A percentile compares a stretch with the other conserved stretches of the same genome.
Conservation (phyloP, 2,329 filamentous ascomycete genomes). For the Pseudogymnoascus destructans region DNA sequence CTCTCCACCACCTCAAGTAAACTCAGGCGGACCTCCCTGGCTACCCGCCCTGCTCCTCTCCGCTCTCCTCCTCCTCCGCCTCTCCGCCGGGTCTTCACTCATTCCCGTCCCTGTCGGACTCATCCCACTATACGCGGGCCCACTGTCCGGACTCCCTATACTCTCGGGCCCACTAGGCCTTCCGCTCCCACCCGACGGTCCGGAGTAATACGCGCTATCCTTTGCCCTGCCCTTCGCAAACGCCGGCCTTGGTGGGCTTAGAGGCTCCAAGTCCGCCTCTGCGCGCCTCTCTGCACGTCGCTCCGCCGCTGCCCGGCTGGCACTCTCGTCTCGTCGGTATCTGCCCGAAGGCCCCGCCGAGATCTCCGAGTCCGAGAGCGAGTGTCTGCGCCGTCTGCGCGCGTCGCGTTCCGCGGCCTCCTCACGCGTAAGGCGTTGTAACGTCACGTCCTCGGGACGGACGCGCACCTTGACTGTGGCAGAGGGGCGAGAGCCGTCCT, state of each 20-base stretch:
- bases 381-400: constrained; percentile 29
- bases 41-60: constrained; percentile 31
- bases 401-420: constrained; percentile 34
- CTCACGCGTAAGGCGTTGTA: constrained; percentile 47
- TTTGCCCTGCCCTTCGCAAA: constrained; percentile 42
- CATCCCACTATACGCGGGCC: constrained; percentile 26
- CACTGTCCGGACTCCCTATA: constrained; percentile 21
- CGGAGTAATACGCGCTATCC: constrained; percentile 46
- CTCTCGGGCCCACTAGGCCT: constrained; percentile 14
- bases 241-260: constrained; percentile 43
- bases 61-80: constrained; percentile 40
- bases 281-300: constrained; percentile 29
- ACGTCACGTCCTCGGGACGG: constrained; percentile 49
- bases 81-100: constrained; percentile 35
- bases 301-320: constrained; percentile 36
- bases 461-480: constrained; percentile 46
- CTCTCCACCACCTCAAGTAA: background rate
- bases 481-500: constrained; percentile 26
- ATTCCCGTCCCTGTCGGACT: constrained; percentile 19
- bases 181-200: constrained; percentile 22
- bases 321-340: constrained; percentile 41
- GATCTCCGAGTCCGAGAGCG: constrained; percentile 39
- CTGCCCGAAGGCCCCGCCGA: constrained; percentile 35
- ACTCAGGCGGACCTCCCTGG: background rate
- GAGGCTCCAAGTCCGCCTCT: constrained; percentile 19